phyloP scores from a whole-genome alignment of 75 land plant species.

The Pseudotsuga menziesii region DNA sequence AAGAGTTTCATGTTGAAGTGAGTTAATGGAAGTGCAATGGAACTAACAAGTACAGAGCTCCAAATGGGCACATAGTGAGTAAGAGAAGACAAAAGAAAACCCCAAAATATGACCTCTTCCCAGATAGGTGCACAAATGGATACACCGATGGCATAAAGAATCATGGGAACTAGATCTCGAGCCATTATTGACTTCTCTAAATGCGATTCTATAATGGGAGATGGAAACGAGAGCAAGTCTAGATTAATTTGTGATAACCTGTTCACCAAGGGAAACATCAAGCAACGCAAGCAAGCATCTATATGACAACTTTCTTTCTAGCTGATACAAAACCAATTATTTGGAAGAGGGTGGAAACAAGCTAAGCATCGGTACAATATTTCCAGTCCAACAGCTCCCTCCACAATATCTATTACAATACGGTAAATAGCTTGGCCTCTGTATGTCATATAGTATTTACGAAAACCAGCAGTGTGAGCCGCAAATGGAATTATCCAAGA shows the following conservation, averaged over 20 bases:
- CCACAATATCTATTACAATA: conserved; percentile 87
- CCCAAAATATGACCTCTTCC: conserved; percentile 98
- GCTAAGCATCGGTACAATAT: conserved; percentile 78
- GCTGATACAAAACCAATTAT: conserved; percentile 79
- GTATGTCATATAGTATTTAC: conserved; percentile 66
- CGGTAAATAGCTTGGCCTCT: conserved; percentile 93
- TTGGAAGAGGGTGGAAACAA: conserved; percentile 71
- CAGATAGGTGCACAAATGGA: conserved; percentile 91
- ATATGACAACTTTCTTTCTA: conserved; percentile 72
- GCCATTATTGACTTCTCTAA: conserved; percentile 94
- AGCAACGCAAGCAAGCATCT: conserved; percentile 76
- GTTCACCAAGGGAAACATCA: conserved; percentile 87
- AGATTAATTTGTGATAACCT: conserved; percentile 63
- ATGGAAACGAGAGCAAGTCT: conserved; percentile 48
- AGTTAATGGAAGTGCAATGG: conserved; percentile 81
- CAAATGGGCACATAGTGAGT: conserved; percentile 85
- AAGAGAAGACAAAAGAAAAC: conserved; percentile 86
- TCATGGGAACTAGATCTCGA: conserved; percentile 86
- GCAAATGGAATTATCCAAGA: conserved; percentile 87
- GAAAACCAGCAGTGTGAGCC: conserved; percentile 72
- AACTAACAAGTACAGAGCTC: conserved; percentile 71
- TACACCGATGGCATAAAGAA: conserved; percentile 73
- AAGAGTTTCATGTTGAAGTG: conserved; percentile 90
- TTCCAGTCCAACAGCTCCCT: conserved; percentile 82
- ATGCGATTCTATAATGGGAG: conserved; percentile 57